Evolutionary conservation across 1,139 yeast genomes (phyloP).

Genomic region (Blastobotrys ciferrii): DNA sequence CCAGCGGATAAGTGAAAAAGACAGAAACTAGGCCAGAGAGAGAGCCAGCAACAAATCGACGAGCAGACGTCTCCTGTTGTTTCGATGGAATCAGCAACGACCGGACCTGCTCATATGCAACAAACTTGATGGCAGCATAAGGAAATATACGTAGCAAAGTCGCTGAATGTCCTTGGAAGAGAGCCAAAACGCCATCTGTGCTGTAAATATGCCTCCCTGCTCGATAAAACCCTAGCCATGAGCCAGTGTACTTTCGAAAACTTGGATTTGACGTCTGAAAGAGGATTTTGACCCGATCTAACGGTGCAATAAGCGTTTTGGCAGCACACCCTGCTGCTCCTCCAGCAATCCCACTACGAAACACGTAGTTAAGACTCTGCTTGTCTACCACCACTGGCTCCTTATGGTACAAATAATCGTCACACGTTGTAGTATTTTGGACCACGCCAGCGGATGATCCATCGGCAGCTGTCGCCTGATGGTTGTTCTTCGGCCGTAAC

Average conservation of each 20-base stretch:
- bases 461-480: neutral
- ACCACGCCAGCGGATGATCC: neutral
- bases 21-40: conserved; percentile 83
- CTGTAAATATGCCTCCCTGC: conserved; percentile 69
- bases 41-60: conserved; percentile 87
- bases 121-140: conserved; percentile 94
- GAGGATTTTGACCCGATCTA: conserved; percentile 89
- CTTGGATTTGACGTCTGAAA: conserved; percentile 96
- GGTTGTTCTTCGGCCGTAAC: neutral
- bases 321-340: conserved; percentile 96
- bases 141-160: conserved; percentile 90
- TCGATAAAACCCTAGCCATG: conserved; percentile 66
- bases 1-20: conserved; percentile 88
- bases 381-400: conserved; percentile 2
- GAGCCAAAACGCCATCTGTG: conserved; percentile 75
- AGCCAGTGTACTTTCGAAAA: conserved; percentile 75
- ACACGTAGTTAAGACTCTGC: conserved; percentile 71
- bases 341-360: conserved; percentile 88
- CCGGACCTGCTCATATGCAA: conserved; percentile 93
- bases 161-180: conserved; percentile 94
- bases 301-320: conserved; percentile 90
- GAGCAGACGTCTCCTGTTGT: conserved; percentile 69
- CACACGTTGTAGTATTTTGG: conserved; percentile 1
- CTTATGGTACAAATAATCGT: conserved; percentile 6
- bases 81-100: conserved; percentile 72